Percentiles rank a stretch among this genome's conserved stretches.
Conservation (phyloP, 2,329 filamentous ascomycete species). For the Aureobasidium sp. region DNA sequence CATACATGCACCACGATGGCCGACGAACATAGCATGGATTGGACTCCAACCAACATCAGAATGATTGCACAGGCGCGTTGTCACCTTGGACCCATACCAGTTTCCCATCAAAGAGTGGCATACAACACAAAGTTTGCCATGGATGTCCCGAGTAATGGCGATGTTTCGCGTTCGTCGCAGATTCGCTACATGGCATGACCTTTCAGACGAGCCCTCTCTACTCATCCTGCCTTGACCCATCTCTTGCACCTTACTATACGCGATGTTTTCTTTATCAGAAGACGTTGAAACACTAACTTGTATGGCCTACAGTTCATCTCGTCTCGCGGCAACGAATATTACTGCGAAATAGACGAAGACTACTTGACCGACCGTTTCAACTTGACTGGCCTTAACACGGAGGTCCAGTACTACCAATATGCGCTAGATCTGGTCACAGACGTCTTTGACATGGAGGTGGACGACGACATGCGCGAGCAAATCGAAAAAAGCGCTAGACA, state of each 20-base stretch:
- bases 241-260: not conserved
- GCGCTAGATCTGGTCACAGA: conserved; percentile 95
- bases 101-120: not conserved
- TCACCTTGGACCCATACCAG: not conserved
- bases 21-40: not conserved
- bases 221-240: not conserved
- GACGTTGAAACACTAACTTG: not conserved
- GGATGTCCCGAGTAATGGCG: not conserved
- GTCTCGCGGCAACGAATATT: conserved; percentile 95
- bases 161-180: not conserved
- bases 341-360: conserved; percentile 98
- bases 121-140: not conserved
- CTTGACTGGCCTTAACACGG: conserved; percentile 89
- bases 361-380: conserved; percentile 98
- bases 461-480: conserved; percentile 95
- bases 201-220: no score
- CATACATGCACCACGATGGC: not conserved
- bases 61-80: not conserved
- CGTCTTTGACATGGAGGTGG: conserved; percentile 96
- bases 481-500: conserved; percentile 97
- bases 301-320: conserved; percentile 75
- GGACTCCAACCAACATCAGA: not conserved
- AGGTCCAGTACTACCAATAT: conserved; percentile 99
- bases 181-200: not conserved
- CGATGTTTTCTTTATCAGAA: not conserved